Evolutionary conservation across 306 rosid genomes (phyloP).

Genomic region (Pterocarpus macrocarpus): DNA sequence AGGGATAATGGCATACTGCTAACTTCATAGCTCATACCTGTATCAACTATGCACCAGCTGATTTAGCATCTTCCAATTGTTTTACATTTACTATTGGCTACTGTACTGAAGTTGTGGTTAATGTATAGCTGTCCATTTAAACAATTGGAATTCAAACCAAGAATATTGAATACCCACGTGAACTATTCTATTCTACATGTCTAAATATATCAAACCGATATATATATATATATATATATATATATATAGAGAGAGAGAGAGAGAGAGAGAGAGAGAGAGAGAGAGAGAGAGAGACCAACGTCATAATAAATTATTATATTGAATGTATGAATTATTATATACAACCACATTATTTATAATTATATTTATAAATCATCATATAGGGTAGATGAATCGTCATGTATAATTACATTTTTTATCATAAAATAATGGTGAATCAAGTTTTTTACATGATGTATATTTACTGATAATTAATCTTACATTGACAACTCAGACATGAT

Average conservation of each 20-base stretch:
- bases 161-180: slow-evolving; percentile 48
- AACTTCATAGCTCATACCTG: not conserved
- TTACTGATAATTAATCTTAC: not conserved
- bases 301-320: not conserved
- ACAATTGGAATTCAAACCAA: slow-evolving; percentile 27
- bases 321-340: not conserved
- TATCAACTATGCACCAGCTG: slow-evolving; percentile 3
- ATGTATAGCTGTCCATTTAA: slow-evolving; percentile 42
- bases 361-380: too few species aligned
- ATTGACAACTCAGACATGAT: not conserved
- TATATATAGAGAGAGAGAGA: not conserved
- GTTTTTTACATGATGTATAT: not conserved
- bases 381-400: too few species aligned
- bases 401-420: too few species aligned
- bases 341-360: not conserved
- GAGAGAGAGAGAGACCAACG: not conserved
- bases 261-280: not conserved
- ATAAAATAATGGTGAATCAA: not conserved
- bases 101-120: slow-evolving; percentile 10
- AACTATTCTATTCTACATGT: slow-evolving; percentile 26
- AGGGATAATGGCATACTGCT: not conserved
- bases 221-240: not conserved
- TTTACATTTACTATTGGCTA: slow-evolving; percentile 39
- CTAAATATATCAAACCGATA: not conserved
- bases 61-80: slow-evolving; percentile 37